Conservation (phyloP, 1,284 basidiomycete species). For the Gymnopus androsaceus region DNA sequence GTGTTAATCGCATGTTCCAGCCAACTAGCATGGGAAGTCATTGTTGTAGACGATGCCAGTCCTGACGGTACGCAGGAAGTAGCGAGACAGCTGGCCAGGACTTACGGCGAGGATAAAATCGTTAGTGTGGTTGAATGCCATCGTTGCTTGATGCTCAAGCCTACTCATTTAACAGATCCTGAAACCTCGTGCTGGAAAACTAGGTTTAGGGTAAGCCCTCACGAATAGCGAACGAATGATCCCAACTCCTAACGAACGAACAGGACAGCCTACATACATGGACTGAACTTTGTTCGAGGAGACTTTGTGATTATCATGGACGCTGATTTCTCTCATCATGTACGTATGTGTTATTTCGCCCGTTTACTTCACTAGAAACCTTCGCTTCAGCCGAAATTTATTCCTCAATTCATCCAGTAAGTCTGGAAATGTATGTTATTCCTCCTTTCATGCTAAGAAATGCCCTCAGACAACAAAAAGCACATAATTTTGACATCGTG, state of each 20-base stretch:
- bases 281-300: constrained; percentile 85
- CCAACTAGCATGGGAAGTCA: constrained; percentile 74
- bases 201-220: constrained; percentile 85
- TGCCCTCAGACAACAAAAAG: constrained; percentile 65
- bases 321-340: constrained; percentile 94
- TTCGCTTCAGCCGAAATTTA: constrained; percentile 76
- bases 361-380: neutral
- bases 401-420: constrained; percentile 84
- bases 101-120: constrained; percentile 85
- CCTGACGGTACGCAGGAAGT: constrained; percentile 92
- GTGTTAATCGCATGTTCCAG: constrained; percentile 26
- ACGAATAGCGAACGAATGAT: no score
- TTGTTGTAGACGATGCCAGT: constrained; percentile 89
- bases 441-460: constrained; percentile 15
- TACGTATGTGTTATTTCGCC: constrained; percentile 38
- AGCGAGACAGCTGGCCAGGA: constrained; percentile 71
- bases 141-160: neutral
- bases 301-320: constrained; percentile 97
- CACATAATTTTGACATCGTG: constrained; percentile 84
- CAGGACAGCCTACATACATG: constrained; percentile 91
- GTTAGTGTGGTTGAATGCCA: constrained; percentile 41
- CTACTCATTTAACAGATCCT: constrained; percentile 55
- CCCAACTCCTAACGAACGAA: constrained; percentile 8
- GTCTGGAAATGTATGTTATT: constrained; percentile 15
- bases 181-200: constrained; percentile 84